These are phyloP conservation scores for Paracamarosporium sp. DNA, from an alignment of 2,329 filamentous ascomycete species.

Conservation along the genomic window DNA sequence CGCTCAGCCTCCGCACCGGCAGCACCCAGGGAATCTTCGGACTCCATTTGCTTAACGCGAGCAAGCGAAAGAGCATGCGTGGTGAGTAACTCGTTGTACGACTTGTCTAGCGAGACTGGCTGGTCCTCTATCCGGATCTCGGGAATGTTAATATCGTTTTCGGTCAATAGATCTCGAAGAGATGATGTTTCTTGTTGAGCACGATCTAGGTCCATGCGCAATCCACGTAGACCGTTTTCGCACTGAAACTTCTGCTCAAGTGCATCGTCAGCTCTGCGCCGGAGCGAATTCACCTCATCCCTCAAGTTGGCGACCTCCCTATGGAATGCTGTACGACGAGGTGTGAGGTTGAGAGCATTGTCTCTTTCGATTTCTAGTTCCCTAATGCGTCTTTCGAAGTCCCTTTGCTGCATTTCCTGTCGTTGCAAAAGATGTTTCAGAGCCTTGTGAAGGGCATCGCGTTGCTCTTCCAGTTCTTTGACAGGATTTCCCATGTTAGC, in stretches of 20 bases:
- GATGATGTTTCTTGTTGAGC: constrained; percentile 90
- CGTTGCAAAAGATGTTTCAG: constrained; percentile 84
- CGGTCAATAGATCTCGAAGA: constrained; percentile 77
- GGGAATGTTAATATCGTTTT: constrained; percentile 81
- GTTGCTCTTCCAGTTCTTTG: constrained; percentile 91
- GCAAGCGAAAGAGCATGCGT: constrained; percentile 71
- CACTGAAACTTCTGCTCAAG: constrained; percentile 96
- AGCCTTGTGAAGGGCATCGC: constrained; percentile 88
- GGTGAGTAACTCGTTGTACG: constrained; percentile 78
- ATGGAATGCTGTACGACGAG: constrained; percentile 80
- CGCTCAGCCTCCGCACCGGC: constrained; percentile 60
- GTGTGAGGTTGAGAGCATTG: constrained; percentile 71
- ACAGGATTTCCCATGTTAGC: constrained; percentile 53
- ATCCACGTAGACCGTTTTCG: constrained; percentile 83
- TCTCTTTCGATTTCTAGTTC: constrained; percentile 80
- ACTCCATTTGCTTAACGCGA: constrained; percentile 70
- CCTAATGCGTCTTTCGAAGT: constrained; percentile 81
- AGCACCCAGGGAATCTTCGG: constrained; percentile 48
- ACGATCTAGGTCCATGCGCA: constrained; percentile 96
- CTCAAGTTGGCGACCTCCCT: constrained; percentile 80
- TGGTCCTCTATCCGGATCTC: constrained; percentile 60
- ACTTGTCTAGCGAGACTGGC: constrained; percentile 74
- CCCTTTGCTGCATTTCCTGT: constrained; percentile 82
- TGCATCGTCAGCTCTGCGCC: constrained; percentile 89
- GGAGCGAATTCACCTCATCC: constrained; percentile 82